A percentile compares a stretch with the other conserved stretches of the same genome.
These are phyloP conservation scores for Apiospora rasikravindrae DNA, from an alignment of 2,329 filamentous ascomycete genomes.

Conservation along the genomic window DNA sequence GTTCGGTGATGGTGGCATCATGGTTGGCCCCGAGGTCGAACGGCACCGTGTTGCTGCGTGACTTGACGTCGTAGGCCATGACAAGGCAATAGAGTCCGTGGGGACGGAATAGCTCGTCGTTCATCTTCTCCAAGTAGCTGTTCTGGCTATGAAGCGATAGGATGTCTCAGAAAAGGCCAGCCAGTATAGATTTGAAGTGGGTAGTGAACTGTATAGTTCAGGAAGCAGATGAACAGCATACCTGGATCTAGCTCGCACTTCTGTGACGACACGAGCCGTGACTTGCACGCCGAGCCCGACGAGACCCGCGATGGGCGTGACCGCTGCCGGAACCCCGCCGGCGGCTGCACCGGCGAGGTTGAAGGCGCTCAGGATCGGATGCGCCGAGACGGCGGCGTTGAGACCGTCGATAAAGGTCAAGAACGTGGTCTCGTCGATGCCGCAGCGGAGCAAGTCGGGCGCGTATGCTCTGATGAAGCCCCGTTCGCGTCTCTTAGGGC, in stretches of 20 bases:
- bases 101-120: background rate
- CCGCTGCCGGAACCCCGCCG: background rate
- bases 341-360: background rate
- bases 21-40: background rate
- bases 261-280: background rate
- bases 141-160: background rate
- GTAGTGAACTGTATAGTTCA: background rate
- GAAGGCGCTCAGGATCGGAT: background rate
- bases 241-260: background rate
- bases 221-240: background rate
- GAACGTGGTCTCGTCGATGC: background rate
- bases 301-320: background rate
- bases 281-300: background rate
- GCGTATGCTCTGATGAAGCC: slow-evolving; percentile 9
- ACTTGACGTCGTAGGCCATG: slow-evolving; percentile 1
- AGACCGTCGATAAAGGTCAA: background rate
- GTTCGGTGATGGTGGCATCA: background rate
- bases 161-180: background rate
- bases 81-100: slow-evolving; percentile 7
- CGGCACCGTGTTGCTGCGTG: background rate
- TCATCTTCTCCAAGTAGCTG: background rate
- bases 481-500: background rate
- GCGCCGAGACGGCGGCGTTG: background rate
- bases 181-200: background rate
- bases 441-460: background rate